A percentile compares a stretch with the other conserved stretches of the same genome.
Conservation (phyloP, 2,329 filamentous ascomycete species). For the Mycosphaerella sp. region DNA sequence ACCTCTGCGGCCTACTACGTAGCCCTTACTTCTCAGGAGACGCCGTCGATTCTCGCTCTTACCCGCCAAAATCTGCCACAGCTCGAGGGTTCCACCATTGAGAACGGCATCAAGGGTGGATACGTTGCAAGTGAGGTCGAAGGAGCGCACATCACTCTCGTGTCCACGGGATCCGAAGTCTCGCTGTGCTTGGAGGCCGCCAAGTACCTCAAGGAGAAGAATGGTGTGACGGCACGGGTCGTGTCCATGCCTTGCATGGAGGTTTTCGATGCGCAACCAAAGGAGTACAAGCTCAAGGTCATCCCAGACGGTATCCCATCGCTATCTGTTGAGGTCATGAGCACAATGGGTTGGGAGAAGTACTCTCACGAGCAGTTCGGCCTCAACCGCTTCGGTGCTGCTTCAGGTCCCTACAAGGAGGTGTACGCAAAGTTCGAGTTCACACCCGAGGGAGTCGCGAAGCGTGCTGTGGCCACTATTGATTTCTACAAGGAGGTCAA, state of each 20-base stretch:
- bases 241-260: slow-evolving; percentile 96
- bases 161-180: slow-evolving; percentile 95
- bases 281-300: slow-evolving; percentile 90
- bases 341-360: slow-evolving; percentile 96
- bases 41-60: slow-evolving; percentile 86
- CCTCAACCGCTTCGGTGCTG: slow-evolving; percentile 98
- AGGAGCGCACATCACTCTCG: slow-evolving; percentile 77
- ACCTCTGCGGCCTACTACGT: slow-evolving; percentile 96
- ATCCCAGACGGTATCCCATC: slow-evolving; percentile 91
- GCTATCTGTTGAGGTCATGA: slow-evolving; percentile 92
- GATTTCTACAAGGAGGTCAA: slow-evolving; percentile 98
- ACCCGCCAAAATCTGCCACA: slow-evolving; percentile 98
- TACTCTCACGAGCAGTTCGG: slow-evolving; percentile 99
- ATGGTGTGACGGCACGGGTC: slow-evolving; percentile 79
- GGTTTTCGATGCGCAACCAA: slow-evolving; percentile 87
- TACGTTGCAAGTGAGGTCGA: slow-evolving; percentile 83
- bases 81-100: slow-evolving; percentile 87
- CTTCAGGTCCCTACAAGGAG: slow-evolving; percentile 93
- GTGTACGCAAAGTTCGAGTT: slow-evolving; percentile 99
- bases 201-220: slow-evolving; percentile 83
- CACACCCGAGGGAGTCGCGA: slow-evolving; percentile 91
- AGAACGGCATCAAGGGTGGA: slow-evolving; percentile 87
- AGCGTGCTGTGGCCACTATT: slow-evolving; percentile 85
- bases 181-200: slow-evolving; percentile 86
- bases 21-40: slow-evolving; percentile 80